Conservation (phyloP, 371 early-diverging fungal species). For the Circinella minor region DNA sequence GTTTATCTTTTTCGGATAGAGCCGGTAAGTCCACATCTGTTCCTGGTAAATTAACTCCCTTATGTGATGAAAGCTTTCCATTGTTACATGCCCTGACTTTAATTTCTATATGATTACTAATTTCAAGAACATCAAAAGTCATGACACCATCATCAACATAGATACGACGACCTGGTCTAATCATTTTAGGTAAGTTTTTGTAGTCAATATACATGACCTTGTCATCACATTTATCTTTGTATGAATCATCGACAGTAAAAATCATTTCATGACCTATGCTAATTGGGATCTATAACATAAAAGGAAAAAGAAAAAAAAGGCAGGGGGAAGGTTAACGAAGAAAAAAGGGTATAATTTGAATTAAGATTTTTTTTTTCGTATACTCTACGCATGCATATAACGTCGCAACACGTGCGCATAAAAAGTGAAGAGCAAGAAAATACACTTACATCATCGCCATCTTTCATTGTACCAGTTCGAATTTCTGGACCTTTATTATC, state of each 20-base stretch:
- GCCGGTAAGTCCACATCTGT: conserved; percentile 90
- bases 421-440: background rate
- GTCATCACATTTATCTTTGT: conserved; percentile 66
- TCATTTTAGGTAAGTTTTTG: conserved; percentile 83
- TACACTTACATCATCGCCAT: conserved; percentile 57
- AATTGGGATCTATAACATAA: conserved; percentile 57
- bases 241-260: conserved; percentile 80
- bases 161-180: conserved; percentile 82
- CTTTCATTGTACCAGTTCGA: conserved; percentile 77
- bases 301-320: background rate
- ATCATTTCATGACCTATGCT: conserved; percentile 79
- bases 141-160: conserved; percentile 89
- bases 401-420: too few species aligned
- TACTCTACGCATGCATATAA: too few species aligned
- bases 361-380: too few species aligned
- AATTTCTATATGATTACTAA: conserved; percentile 39
- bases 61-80: conserved; percentile 77
- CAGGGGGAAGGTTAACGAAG: too few species aligned
- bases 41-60: conserved; percentile 92
- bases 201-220: conserved; percentile 88
- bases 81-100: conserved; percentile 76
- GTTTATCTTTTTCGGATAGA: conserved; percentile 93
- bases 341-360: too few species aligned
- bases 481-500: conserved; percentile 91
- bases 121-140: conserved; percentile 80